Percentiles rank a stretch among this genome's conserved stretches.
Conservation (phyloP, 805 yeast species). For the Candida quercuum region DNA sequence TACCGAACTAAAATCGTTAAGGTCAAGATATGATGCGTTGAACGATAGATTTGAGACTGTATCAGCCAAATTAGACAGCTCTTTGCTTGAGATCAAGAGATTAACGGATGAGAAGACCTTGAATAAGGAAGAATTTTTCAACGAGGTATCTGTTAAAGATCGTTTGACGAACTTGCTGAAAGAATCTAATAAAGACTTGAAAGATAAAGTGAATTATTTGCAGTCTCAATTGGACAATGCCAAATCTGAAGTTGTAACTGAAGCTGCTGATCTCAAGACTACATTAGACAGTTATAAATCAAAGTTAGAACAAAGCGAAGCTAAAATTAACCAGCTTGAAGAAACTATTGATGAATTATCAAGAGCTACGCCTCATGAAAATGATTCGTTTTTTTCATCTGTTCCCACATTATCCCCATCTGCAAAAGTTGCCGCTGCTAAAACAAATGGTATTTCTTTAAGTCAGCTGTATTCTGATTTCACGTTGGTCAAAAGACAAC, state of each 20-base stretch:
- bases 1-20: conserved; percentile 27
- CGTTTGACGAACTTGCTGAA: conserved; percentile 54
- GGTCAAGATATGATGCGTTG: conserved; percentile 26
- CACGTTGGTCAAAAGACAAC: conserved; percentile 56
- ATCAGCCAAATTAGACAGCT: conserved; percentile 34
- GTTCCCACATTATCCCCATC: conserved; percentile 43
- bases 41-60: conserved; percentile 31
- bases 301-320: conserved; percentile 43
- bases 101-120: conserved; percentile 37
- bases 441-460: conserved; percentile 48
- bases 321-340: conserved; percentile 36
- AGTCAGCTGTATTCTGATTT: conserved; percentile 64
- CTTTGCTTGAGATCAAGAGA: conserved; percentile 40
- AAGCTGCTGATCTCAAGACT: conserved; percentile 52
- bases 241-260: conserved; percentile 33
- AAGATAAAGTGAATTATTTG: conserved; percentile 45
- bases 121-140: conserved; percentile 44
- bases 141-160: conserved; percentile 58
- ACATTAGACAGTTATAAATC: conserved; percentile 51
- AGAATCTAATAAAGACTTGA: conserved; percentile 45
- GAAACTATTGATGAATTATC: conserved; percentile 39
- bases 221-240: conserved; percentile 33
- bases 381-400: conserved; percentile 17
- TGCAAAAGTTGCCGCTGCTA: conserved; percentile 48
- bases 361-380: conserved; percentile 13